Base-by-base conservation (phyloP, 1,284 basidiomycete genomes). In the Sanghuangporus weigelae region DNA sequence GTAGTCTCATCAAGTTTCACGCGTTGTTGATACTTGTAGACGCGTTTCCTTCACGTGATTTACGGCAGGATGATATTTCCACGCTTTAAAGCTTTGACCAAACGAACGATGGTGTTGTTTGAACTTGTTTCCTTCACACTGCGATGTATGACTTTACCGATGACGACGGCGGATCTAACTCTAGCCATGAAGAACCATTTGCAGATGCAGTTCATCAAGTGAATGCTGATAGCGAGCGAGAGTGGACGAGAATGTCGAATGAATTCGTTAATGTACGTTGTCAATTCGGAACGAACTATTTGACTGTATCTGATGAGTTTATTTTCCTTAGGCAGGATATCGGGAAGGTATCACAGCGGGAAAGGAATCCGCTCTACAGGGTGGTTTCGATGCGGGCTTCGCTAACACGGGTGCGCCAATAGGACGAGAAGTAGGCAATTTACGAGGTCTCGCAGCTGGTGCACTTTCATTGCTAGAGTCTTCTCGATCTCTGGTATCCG, bases 301-400 rank as follows among this genome's bases (percentile, higher is more conserved):
- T 2, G 21, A n/a, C 19, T 16, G 8, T 7, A 36, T 54, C 44
- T 46, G 31, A 48, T 19, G 7, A 12, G 57, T 21, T 66, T 50
- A 69, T 64, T 42, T 48, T 65, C 44, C 51, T 59, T 64, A 95
- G 93, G 83, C 84, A 21, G 93, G 93, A 1, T 95, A 95, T 70
- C 85, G 93, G 16, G 92, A 95, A 74, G 93, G 93, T 31, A 93
- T 95, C 68, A 90, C 86, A 0, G 85, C 86, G 2, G 93, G 93
- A 10, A 95, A 95, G 73, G 89, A 93, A 73, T 78, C 81, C 1
- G 84, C 85, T 10, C 79, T 95, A 0, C 93, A 96, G 69, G 77
- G 83, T 65, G 93, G 92, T 0, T 95, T 95, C 69, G 90, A 96
- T 71, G 77, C 79, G 16, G 93, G 90, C 16, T 95, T 91, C 69